Evolutionary conservation across 2,329 filamentous ascomycete genomes (phyloP), one percentile per base, ranked within the genome.

Genomic region (Amauroascus verrucosus): DNA sequence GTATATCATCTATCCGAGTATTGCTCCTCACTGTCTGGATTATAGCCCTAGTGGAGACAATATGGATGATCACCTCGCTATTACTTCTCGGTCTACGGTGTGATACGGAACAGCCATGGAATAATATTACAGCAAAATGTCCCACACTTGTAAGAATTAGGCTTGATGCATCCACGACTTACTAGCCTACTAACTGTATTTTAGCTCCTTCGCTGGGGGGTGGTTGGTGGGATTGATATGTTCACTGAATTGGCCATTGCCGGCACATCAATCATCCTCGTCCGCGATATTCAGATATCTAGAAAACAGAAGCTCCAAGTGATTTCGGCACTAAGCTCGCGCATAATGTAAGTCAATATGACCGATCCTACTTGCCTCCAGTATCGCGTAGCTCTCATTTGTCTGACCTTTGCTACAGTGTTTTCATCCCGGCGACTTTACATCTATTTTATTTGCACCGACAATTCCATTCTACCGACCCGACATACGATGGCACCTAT

Each of bases 271-370:
- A 50, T 70, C 1, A 65, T 64, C 48, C 64, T 73, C 18, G 67
- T 75, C 11, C 59, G 62, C 11, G 63, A 65, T 8, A 61, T 75
- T 4, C 70, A 72, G 35, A 66, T 73, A n/a, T 54, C 63, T 0
- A 48, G 63, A 6, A 57, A 55, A 52, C 71, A 70, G 20, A 75
- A 74, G 55, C 32, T 63, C 0, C 60, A 69, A 8, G 70, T 75
- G 1, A 57, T 73, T 1, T 41, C 66, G 1, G 70, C 71, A 1
- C 72, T 75, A 46, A 68, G 63, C 4, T 65, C 71, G n/a, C 70
- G 73, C 7, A 57, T 72, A 6, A 61, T 67, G 70, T 73, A 58
- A 58, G 67, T 14, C 8, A 20, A 11, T 8, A 6, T 3, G 2
- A 6, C 7, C 30, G 6, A 9, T 24, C 16, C 1, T 14, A 4